A percentile compares a stretch with the other conserved stretches of the same genome.
phyloP scores from a whole-genome alignment of 495 filamentous ascomycete species.

The Friedmanniomyces simplex region DNA sequence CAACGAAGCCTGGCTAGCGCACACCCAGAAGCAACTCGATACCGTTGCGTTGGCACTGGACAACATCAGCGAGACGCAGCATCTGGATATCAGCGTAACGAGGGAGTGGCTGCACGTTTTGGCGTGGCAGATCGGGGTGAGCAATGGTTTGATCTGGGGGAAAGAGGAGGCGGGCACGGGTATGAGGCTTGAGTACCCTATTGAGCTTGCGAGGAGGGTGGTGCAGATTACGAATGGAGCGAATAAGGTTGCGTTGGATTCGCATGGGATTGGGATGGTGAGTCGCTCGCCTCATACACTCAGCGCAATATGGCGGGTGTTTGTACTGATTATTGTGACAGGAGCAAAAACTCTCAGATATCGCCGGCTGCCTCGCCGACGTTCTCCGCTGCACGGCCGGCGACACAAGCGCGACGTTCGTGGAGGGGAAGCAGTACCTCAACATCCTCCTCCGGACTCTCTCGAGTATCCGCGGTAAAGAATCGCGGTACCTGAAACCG shows the following conservation, averaged over 20 bases:
- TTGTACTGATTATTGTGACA: background rate
- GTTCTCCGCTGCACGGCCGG: constrained; percentile 23
- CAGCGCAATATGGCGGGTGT: no score
- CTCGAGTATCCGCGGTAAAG: constrained; percentile 23
- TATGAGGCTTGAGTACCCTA: constrained; percentile 23
- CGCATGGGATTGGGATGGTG: constrained; percentile 26
- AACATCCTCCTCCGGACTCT: constrained; percentile 18
- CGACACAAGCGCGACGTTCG: constrained; percentile 14
- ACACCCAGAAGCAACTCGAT: constrained; percentile 22
- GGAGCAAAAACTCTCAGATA: constrained; percentile 26
- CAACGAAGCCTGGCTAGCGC: constrained; percentile 20
- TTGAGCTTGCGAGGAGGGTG: constrained; percentile 23
- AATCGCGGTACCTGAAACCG: constrained; percentile 20
- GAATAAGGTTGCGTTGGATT: constrained; percentile 16
- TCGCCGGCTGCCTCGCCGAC: constrained; percentile 25
- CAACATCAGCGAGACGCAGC: constrained; percentile 23
- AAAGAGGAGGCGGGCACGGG: constrained; percentile 17
- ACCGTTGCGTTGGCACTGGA: constrained; percentile 14
- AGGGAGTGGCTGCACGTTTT: constrained; percentile 24
- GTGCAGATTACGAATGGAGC: constrained; percentile 20
- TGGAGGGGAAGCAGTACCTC: constrained; percentile 24
- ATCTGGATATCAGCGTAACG: constrained; percentile 22
- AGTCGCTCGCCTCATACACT: background rate
- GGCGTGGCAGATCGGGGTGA: constrained; percentile 26
- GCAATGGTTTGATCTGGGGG: constrained; percentile 24